A percentile compares a stretch with the other conserved stretches of the same genome.
Conservation (phyloP, 805 yeast genomes). For the Candida nonsorbophila region DNA sequence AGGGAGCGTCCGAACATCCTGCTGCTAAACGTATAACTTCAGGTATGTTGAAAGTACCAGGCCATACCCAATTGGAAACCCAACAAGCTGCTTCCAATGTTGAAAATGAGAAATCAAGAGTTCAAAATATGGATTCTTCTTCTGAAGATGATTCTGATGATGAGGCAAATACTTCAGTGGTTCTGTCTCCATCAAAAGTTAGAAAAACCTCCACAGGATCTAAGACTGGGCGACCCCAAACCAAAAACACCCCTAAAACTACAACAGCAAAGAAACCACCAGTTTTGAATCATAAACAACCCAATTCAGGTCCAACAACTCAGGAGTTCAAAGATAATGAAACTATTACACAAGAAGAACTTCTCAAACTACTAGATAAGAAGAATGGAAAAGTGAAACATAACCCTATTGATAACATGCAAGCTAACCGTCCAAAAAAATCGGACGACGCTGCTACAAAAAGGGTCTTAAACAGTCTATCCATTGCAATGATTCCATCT, state of each 20-base stretch:
- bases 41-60: conserved; percentile 36
- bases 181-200: no score
- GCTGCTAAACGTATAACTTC: conserved; percentile 29
- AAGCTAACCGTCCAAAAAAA: background rate
- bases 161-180: no score
- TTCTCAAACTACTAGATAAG: no score
- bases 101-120: conserved; percentile 1
- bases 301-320: no score
- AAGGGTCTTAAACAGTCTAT: conserved; percentile 3
- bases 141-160: background rate
- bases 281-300: no score
- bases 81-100: conserved; percentile 9
- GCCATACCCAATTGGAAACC: conserved; percentile 21
- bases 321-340: no score
- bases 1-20: conserved; percentile 1
- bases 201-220: no score
- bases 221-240: no score
- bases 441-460: background rate
- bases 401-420: background rate
- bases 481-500: conserved; percentile 8
- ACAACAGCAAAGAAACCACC: no score
- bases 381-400: background rate
- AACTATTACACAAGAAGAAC: conserved; percentile 1
- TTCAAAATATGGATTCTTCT: no score
- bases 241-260: no score